phyloP scores from a whole-genome alignment of 2,329 filamentous ascomycete species.

The Sarocladium brachiariae region DNA sequence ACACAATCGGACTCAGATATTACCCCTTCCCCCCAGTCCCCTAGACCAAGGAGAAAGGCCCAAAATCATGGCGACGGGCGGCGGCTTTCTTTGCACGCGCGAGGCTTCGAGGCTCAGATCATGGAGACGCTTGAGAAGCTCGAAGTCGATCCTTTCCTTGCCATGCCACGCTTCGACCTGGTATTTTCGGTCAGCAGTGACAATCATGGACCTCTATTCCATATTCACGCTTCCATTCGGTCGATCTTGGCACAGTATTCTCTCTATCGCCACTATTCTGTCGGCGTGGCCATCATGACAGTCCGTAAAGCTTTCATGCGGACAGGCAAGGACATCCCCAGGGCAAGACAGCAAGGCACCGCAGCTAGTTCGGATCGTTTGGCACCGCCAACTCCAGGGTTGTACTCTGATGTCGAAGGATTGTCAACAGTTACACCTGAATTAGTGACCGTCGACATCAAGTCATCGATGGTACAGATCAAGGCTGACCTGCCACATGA shows the following conservation, averaged over 20 bases:
- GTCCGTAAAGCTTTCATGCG: constrained; percentile 62
- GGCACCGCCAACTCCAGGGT: constrained; percentile 28
- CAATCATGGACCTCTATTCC: constrained; percentile 77
- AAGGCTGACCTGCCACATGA: constrained; percentile 86
- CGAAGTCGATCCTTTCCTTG: constrained; percentile 80
- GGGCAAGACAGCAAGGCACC: constrained; percentile 25
- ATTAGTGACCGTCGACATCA: constrained; percentile 74
- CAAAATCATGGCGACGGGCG: constrained; percentile 66
- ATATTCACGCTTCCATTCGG: constrained; percentile 74
- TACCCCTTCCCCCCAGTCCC: constrained; percentile 25
- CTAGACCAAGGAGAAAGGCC: constrained; percentile 44
- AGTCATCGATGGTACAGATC: constrained; percentile 73
- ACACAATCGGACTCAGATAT: constrained; percentile 63
- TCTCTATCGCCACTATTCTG: constrained; percentile 84
- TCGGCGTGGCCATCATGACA: constrained; percentile 74
- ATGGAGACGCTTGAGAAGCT: constrained; percentile 81
- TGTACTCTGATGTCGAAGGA: constrained; percentile 22
- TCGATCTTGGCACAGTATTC: constrained; percentile 84
- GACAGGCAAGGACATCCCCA: constrained; percentile 35
- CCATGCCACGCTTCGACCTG: constrained; percentile 79
- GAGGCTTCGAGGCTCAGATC: constrained; percentile 82
- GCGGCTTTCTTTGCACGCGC: constrained; percentile 70
- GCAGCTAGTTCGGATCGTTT: constrained; percentile 25
- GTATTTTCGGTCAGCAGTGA: constrained; percentile 81
- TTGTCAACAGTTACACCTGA: constrained; percentile 42